Base-by-base conservation (phyloP, 2,329 filamentous ascomycete genomes). In the Blastomyces percursus region DNA sequence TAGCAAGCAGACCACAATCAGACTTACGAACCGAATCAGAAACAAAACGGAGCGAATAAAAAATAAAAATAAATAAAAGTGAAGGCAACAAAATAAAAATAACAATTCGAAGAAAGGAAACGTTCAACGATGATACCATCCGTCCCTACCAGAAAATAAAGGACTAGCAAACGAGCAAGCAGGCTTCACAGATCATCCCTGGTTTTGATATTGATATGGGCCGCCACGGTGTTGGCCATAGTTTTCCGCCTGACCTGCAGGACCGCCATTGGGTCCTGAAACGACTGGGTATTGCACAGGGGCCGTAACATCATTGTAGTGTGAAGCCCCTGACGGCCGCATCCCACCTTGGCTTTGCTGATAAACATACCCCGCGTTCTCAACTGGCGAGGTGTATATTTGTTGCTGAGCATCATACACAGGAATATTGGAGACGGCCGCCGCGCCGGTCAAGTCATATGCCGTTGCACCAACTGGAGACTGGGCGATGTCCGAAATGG, bases 311-410 rank as follows among this genome's bases (percentile, higher is more conserved):
- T 48, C 30, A 30, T 42, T 50, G 44, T 52, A 60, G 14, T 30
- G 46, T 35, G 54, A 8, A n/a, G 14, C 52, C 19, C 30, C 58
- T 21, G 57, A 38, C 57, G 52, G 46, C 9, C 16, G 32, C n/a
- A 60, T 62, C 16, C 12, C 27, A 19, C 44, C 57, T 54, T 60
- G 61, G 11, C 30, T 46, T 30, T 48, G 44, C 16, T 51, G 46
- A 54, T 52, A 59, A 44, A 52, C 40, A 55, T 62, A 64, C 8
- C 52, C 35, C n/a, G 32, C 19, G n/a, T 35, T 54, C 27, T 64
- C 66, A 8, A 67, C 63, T 9, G 69, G 66, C 30, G 72, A 72
- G 40, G 71, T 61, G 61, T 69, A 72, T 56, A 70, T 60, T 21
- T 64, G 63, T 35, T 62, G 66, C 35, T 66, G 70, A 21, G 64